These are phyloP conservation scores for Anethum foeniculum DNA, from an alignment of 140 eudicot genomes.

Conservation along the genomic window DNA sequence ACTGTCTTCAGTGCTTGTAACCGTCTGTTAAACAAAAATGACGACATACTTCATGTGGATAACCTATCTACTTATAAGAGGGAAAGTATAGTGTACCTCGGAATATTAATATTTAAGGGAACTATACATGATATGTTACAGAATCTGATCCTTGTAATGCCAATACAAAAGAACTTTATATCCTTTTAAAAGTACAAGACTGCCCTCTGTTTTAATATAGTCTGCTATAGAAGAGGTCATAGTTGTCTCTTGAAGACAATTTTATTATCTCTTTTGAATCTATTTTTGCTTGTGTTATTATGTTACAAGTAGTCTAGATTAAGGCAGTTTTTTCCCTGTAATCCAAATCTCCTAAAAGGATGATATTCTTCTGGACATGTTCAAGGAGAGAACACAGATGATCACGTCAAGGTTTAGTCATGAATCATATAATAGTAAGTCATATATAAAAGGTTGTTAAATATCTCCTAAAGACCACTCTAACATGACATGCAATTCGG, in stretches of 20 bases:
- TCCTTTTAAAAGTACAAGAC: not conserved
- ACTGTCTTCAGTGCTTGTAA: not conserved
- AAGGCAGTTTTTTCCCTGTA: not conserved
- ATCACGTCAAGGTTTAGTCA: not conserved
- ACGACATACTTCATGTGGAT: not conserved
- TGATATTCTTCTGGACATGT: not conserved
- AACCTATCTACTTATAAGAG: not conserved
- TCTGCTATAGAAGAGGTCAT: not conserved
- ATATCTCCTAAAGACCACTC: not conserved
- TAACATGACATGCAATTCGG: not conserved
- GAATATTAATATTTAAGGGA: not conserved
- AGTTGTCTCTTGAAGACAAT: not conserved
- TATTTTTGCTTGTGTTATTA: not conserved
- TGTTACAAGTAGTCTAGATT: not conserved
- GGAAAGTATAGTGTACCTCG: not conserved
- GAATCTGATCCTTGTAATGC: not conserved
- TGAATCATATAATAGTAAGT: not conserved
- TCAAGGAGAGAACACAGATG: not conserved
- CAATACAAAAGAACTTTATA: not conserved
- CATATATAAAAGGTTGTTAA: not conserved
- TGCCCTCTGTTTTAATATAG: not conserved
- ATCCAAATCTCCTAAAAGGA: not conserved
- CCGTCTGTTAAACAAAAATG: not conserved
- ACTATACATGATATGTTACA: not conserved
- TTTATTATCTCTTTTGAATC: not conserved